Evolutionary conservation across 2,329 filamentous ascomycete species (phyloP), one percentile per base, ranked within the genome.

Genomic region (Fusarium sp.): DNA sequence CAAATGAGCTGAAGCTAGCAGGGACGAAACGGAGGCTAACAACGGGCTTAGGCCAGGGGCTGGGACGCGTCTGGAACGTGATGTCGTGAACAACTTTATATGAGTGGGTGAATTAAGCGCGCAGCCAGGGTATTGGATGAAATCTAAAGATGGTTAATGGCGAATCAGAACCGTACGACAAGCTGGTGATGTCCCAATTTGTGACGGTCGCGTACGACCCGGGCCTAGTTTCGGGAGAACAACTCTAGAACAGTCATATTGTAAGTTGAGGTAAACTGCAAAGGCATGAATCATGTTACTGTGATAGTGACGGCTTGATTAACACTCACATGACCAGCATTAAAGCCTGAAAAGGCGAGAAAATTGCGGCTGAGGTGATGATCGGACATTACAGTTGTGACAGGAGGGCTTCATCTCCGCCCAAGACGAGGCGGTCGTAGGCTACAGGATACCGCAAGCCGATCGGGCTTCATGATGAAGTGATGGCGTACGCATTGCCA

Each of bases 61-160:
- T 16, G n/a, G 37, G 46, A 59, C 59, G 59, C 59, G 72, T 59
- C 32, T 61, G 49, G 58, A 57, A 74, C 62, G 63, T 55, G 66
- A 74, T 66, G 59, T 65, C 57, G 37, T 57, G 62, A 49, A 47
- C 14, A 58, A 34, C 42, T 41, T 43, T 45, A 53, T 21, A 42
- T 49, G 25, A 49, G 23, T 70, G 63, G 70, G 37, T 64, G 68
- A 59, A 59, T 55, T 74, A 74, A 74, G 72, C 72, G 72, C 72
- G 68, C 53, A 73, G 48, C 40, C 59, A 49, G 60, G 65, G 50
- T 48, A 61, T 65, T 55, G 59, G 59, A 51, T 42, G 61, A 43
- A 65, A 61, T 25, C 48, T n/a, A 59, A 23, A 53, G 30, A 28
- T 40, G 27, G 53, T 54, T 59, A 66, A 73, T 20, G 47, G 55